Evolutionary conservation across 1,139 yeast species (phyloP).

Genomic region (Nematodospora anomalae): DNA sequence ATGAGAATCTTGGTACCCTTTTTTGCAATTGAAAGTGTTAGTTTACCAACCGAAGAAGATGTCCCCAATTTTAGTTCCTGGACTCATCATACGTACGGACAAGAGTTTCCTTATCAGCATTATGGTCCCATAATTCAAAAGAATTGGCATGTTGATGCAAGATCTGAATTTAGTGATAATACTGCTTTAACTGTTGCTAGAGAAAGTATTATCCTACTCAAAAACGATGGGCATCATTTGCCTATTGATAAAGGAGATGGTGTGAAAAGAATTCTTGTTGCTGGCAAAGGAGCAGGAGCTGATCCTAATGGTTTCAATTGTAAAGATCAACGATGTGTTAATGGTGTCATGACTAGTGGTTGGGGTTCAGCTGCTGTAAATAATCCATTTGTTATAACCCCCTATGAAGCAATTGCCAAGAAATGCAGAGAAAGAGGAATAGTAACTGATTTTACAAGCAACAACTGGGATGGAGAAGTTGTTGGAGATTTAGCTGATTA

Average conservation of each 20-base stretch:
- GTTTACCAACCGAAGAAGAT: constrained; percentile 40
- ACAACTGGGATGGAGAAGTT: constrained; percentile 45
- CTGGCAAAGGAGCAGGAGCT: constrained; percentile 49
- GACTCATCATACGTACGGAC: constrained; percentile 57
- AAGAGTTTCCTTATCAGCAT: constrained; percentile 51
- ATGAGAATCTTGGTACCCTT: constrained; percentile 59
- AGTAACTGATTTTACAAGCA: constrained; percentile 43
- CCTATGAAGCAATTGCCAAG: constrained; percentile 50
- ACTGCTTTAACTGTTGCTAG: constrained; percentile 55
- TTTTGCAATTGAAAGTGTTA: constrained; percentile 39
- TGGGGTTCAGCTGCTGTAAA: constrained; percentile 56
- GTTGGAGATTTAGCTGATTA: constrained; percentile 46
- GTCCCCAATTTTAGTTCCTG: constrained; percentile 60
- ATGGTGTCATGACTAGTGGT: constrained; percentile 49
- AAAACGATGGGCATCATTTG: constrained; percentile 48
- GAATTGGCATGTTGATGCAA: constrained; percentile 56
- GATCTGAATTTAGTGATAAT: constrained; percentile 48
- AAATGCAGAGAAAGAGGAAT: constrained; percentile 45
- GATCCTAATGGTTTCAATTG: constrained; percentile 52
- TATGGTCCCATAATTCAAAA: constrained; percentile 54
- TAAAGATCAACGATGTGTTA: constrained; percentile 48
- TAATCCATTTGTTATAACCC: constrained; percentile 55
- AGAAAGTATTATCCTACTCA: constrained; percentile 57
- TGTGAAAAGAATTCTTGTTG: constrained; percentile 43
- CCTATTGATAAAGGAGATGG: constrained; percentile 50